Base-by-base conservation (phyloP, 2,329 filamentous ascomycete species). In the Sporothrix protearum region DNA sequence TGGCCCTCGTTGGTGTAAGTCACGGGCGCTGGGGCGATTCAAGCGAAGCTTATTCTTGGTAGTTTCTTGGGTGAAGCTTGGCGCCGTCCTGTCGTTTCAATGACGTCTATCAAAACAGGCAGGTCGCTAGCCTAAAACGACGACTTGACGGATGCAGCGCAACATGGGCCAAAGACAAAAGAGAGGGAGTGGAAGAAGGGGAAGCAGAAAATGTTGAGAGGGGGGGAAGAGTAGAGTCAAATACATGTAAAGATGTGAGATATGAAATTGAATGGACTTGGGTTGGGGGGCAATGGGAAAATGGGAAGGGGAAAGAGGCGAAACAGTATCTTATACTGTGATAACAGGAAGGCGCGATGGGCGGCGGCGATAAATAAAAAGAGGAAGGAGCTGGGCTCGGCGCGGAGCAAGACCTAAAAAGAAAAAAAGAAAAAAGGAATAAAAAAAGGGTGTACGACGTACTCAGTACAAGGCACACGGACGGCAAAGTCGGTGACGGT, bases 31-130 rank as follows among this genome's bases (percentile, higher is more conserved):
- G 53, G 51, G 53, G 33, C 55, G n/a, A 12, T 6, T 8, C 49
- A 67, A 16, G 57, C n/a, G 66, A 68, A 57, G 66, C 66, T 53
- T 55, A 57, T 69, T 45, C 19, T 53, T 25, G 64, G 45, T 51
- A 49, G n/a, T 30, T 53, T 10, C 10, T 68, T 28, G 49, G 33
- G 36, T 25, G 67, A 25, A 55, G 66, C 36, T 45, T 57, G 36
- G 64, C 45, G 45, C 19, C 1, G 16, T 22, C 9, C 9, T 16
- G 39, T 4, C 5, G 16, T 36, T 28, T 51, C 28, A 67, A 51
- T 67, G 63, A 51, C 63, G 45, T 67, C 63, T 47, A 33, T 33
- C 45, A n/a, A 19, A 57, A 19, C 30, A 30, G 8, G n/a, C 7
- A 68, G 14, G 47, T 68, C 49, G 49, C 66, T 68, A 55, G 66